phyloP scores from a whole-genome alignment of 495 filamentous ascomycete genomes.

The Podospora comata region DNA sequence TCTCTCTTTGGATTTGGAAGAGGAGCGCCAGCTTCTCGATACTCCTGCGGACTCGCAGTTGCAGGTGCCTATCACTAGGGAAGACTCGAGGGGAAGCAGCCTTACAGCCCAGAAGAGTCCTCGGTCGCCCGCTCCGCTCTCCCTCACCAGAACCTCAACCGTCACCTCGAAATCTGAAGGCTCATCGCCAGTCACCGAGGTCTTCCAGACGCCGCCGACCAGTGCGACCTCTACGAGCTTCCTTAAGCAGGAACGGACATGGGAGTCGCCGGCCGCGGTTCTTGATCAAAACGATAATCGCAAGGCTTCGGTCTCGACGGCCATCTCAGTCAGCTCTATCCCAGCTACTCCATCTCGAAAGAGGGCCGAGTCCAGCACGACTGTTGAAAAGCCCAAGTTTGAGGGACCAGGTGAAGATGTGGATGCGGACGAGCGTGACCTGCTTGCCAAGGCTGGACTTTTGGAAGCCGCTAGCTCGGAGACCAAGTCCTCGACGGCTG shows the following conservation, averaged over 20 bases:
- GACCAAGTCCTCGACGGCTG: conserved; percentile 19
- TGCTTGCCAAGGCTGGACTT: conserved; percentile 53
- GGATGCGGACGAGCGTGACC: conserved; percentile 47
- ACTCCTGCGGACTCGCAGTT: conserved; percentile 31
- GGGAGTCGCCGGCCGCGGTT: conserved; percentile 51
- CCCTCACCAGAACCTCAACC: conserved; percentile 31
- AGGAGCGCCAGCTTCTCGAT: conserved; percentile 55
- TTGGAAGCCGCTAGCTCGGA: conserved; percentile 32
- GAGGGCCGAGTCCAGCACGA: conserved; percentile 21
- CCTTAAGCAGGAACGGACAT: conserved; percentile 48
- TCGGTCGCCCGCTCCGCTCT: conserved; percentile 31
- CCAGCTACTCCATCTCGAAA: conserved; percentile 33
- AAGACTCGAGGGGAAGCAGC: conserved; percentile 31
- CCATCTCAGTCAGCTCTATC: conserved; percentile 37
- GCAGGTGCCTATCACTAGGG: conserved; percentile 22
- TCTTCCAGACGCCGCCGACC: conserved; percentile 47
- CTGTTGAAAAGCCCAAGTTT: conserved; percentile 24
- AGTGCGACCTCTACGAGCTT: conserved; percentile 45
- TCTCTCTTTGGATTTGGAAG: conserved; percentile 75
- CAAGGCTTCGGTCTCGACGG: conserved; percentile 44
- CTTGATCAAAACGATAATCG: conserved; percentile 34
- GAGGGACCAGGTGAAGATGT: conserved; percentile 37
- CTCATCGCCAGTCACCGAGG: conserved; percentile 37
- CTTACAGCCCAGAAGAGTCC: conserved; percentile 31
- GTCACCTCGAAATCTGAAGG: conserved; percentile 34